Base-by-base conservation (phyloP, 352 stramenopile genomes). In the Phytophthora rubi region DNA sequence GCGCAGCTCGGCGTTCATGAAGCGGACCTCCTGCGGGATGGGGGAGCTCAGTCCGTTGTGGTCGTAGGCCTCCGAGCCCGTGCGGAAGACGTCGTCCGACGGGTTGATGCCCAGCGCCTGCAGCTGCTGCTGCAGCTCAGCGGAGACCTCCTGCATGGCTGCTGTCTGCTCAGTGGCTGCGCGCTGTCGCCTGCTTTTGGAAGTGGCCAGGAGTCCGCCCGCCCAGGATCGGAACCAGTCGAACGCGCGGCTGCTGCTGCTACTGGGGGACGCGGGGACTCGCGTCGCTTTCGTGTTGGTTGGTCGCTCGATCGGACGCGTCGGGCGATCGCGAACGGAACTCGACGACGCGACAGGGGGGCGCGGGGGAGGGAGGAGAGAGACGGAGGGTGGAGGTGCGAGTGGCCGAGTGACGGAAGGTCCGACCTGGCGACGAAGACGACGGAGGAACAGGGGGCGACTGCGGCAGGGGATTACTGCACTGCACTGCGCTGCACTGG, bases 11-110 rank as follows among this genome's bases (percentile, higher is more conserved):
- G 86, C 88, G 71, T 95, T 95, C 78, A 92, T 83, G 57, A 95
- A 95, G 64, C 92, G 88, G 48, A 95, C 88, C 71, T 95, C 86
- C 64, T 95, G 88, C 30, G 88, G 88, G 57, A 95, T 92, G n/a
- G 84, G 83, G 15, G 88, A 95, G 70, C 75, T 80, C 18, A 95
- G 75, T 3, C 88, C 88, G 66, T 95, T 90, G 64, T 91, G 81
- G 67, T 95, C 88, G 62, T 79, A 92, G 65, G 84, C 73, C 68
- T 93, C 88, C 18, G 78, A 84, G 62, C 88, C 88, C 13, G 88
- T 95, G 52, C 84, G 86, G 59, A 95, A 95, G 13, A 93, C 85
- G 54, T 92, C 83, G 67, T 95, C 86, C 15, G 86, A 91, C 23
- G 88, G 82, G 62, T 88, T 86, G 63, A 95, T 95, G 23, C 88